Conservation (phyloP, 176 grass and related monocot species). For the Lolium multiflorum region DNA sequence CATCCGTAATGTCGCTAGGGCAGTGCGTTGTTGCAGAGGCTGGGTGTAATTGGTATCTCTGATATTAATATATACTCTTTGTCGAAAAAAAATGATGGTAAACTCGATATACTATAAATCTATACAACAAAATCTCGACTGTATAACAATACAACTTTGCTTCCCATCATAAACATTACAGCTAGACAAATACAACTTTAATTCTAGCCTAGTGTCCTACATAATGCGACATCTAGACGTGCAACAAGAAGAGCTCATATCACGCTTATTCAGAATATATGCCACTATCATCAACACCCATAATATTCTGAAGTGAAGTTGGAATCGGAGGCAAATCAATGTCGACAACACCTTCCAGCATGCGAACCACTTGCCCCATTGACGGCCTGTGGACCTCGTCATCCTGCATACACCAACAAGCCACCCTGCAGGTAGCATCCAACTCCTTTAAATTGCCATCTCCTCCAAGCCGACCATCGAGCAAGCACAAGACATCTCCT, state of each 20-base stretch:
- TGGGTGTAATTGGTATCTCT: too few species aligned
- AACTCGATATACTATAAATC: background rate
- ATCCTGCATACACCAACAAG: conserved; percentile 47
- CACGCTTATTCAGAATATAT: background rate
- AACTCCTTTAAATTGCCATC: conserved; percentile 16
- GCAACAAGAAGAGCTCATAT: background rate
- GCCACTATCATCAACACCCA: background rate
- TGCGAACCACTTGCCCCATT: conserved; percentile 31
- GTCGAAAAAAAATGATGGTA: too few species aligned
- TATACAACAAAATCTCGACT: background rate
- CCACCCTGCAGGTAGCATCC: conserved; percentile 18
- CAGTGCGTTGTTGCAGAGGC: too few species aligned
- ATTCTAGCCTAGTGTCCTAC: background rate
- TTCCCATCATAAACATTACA: background rate
- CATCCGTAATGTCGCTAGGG: too few species aligned
- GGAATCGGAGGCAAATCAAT: conserved; percentile 37
- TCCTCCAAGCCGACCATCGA: conserved; percentile 14
- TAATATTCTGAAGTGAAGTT: conserved; percentile 28
- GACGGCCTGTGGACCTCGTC: background rate
- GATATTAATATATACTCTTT: too few species aligned
- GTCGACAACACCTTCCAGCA: conserved; percentile 9
- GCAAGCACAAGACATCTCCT: conserved; percentile 44
- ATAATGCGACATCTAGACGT: background rate
- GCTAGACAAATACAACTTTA: background rate
- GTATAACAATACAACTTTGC: background rate